Evolutionary conservation across 1,139 yeast genomes (phyloP), one percentile per base, ranked within the genome.

Genomic region (Suhomyces anneliseae): DNA sequence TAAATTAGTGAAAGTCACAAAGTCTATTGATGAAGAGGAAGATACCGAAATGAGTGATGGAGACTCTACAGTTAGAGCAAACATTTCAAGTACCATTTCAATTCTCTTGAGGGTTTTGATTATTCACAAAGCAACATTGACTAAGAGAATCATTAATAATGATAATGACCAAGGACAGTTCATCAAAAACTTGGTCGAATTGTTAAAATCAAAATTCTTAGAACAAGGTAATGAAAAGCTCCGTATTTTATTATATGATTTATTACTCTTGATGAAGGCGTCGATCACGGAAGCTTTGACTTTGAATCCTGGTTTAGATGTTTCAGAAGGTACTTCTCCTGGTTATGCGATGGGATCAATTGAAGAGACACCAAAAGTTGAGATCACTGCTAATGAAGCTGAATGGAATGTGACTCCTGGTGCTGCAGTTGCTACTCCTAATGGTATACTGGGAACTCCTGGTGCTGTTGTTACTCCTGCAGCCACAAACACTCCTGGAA

Each of bases 231-330:
- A 75, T 55, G 79, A 80, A 42, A 79, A 79, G 52, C 60, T 85
- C 50, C 79, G 78, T 55, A 79, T 85, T 45, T 65, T 85, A 52
- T 65, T 85, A 1, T 84, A 83, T 56, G 93, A 87, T 59, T 70
- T 85, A 39, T 64, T 85, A 36, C 66, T 83, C 3, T 76, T 87
- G 3, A 67, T 85, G 57, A 84, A 83, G 57, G 64, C 65, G 2
- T 59, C 72, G 1, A 53, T 72, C 8, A 62, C 70, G 2, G 66
- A 57, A 40, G 56, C 47, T 34, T 43, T 61, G 7, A 54, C 56
- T 10, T 33, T 51, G 9, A 48, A 44, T n/a, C 36, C 54, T 14
- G 64, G 56, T 27, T 42, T 44, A 15, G 57, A 42, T 12, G 24
- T 39, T 14, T 51, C 43, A 4, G 57, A 51, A 19, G 52, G 47